These are phyloP conservation scores for Penicillium sp. DNA, from an alignment of 2,329 filamentous ascomycete species.

Conservation along the genomic window DNA sequence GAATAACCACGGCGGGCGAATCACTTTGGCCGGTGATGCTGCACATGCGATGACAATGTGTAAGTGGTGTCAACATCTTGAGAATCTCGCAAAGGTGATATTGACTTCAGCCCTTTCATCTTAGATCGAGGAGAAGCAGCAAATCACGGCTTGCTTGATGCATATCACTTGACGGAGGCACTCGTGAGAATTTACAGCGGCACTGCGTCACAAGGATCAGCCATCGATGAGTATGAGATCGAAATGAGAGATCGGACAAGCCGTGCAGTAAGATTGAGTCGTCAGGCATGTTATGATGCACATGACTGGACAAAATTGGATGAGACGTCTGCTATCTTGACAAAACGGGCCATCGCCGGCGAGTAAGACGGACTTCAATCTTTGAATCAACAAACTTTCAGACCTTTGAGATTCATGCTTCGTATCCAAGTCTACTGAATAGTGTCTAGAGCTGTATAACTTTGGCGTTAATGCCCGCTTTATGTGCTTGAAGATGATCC, in stretches of 20 bases:
- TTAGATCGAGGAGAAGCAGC: constrained; percentile 34
- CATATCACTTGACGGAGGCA: constrained; percentile 18
- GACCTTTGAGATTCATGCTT: too few species aligned
- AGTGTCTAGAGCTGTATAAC: too few species aligned
- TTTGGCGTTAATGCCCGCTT: too few species aligned
- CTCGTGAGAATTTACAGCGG: constrained; percentile 15
- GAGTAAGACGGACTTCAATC: not conserved
- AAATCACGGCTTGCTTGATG: constrained; percentile 34
- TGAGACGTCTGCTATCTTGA: constrained; percentile 29
- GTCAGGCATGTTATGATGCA: constrained; percentile 36
- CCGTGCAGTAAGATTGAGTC: constrained; percentile 32
- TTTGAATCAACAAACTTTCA: too few species aligned
- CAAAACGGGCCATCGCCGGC: constrained; percentile 20
- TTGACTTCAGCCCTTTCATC: not conserved
- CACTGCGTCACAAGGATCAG: constrained; percentile 3
- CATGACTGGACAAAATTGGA: constrained; percentile 31
- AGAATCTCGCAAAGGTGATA: not conserved
- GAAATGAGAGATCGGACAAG: constrained; percentile 33
- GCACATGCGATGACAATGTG: constrained; percentile 37
- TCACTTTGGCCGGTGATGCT: constrained; percentile 31
- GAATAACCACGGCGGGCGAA: constrained; percentile 28
- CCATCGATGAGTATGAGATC: constrained; percentile 28
- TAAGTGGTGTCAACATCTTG: constrained; percentile 8
- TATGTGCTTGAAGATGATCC: not conserved
- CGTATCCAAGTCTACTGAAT: too few species aligned